These are phyloP conservation scores for Podila verticillata DNA, from an alignment of 192 early-diverging fungal species.

Conservation along the genomic window DNA sequence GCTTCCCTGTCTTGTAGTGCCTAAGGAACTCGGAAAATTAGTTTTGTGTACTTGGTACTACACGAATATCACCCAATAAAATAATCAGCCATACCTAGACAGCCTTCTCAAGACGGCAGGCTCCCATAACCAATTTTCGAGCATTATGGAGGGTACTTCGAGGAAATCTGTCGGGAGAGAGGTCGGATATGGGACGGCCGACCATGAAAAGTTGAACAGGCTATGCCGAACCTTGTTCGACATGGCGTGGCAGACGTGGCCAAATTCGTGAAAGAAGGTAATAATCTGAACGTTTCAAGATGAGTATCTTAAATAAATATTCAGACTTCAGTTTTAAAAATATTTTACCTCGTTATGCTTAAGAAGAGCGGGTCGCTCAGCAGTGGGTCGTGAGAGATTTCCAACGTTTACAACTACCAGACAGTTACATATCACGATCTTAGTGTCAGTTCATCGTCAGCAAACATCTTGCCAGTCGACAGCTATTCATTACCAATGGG, in stretches of 20 bases:
- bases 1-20: slow-evolving; percentile 77
- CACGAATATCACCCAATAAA: no score
- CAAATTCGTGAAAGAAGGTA: slow-evolving; percentile 90
- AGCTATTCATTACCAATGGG: slow-evolving; percentile 25
- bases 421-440: not conserved
- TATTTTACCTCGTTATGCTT: slow-evolving; percentile 80
- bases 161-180: slow-evolving; percentile 86
- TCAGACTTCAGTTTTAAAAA: no score
- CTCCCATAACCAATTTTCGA: slow-evolving; percentile 87
- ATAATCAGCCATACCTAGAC: slow-evolving; percentile 9
- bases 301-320: not conserved
- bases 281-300: slow-evolving; percentile 21
- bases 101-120: slow-evolving; percentile 58
- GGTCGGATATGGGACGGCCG: slow-evolving; percentile 79
- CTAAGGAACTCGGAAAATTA: slow-evolving; percentile 56
- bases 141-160: slow-evolving; percentile 91
- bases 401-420: slow-evolving; percentile 38
- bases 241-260: slow-evolving; percentile 62
- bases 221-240: slow-evolving; percentile 51
- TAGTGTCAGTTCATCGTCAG: no score
- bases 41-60: no score
- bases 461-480: not conserved
- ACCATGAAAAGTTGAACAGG: slow-evolving; percentile 81
- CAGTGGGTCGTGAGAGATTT: slow-evolving; percentile 57
- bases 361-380: slow-evolving; percentile 74